phyloP scores from a whole-genome alignment of 495 filamentous ascomycete genomes.

The Neurospora sp. region DNA sequence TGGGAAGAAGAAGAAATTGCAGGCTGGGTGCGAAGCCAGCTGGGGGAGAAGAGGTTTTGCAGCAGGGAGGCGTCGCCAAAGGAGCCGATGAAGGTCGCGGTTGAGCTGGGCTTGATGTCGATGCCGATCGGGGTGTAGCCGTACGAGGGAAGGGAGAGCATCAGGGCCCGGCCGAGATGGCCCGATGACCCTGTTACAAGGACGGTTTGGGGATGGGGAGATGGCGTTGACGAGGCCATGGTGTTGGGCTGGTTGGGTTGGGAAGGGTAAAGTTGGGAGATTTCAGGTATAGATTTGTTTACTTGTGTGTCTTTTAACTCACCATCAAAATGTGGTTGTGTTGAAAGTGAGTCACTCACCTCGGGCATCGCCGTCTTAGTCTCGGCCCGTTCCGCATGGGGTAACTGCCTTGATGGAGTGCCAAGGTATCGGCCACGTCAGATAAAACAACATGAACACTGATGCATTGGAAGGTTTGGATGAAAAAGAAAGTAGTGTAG shows the following conservation, averaged over 20 bases:
- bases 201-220: constrained; percentile 1
- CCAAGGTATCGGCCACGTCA: not conserved
- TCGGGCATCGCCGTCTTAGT: not conserved
- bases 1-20: not conserved
- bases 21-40: not conserved
- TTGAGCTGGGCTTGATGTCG: constrained; percentile 17
- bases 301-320: not conserved
- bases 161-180: constrained; percentile 22
- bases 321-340: not conserved
- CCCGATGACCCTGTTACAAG: constrained; percentile 25
- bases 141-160: constrained; percentile 13
- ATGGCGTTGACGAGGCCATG: not conserved
- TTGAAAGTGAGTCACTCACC: not conserved
- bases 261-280: too few relatives aligned
- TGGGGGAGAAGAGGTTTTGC: constrained; percentile 8
- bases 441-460: not conserved
- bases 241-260: not conserved
- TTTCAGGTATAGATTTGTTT: not conserved
- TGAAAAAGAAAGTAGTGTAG: not conserved
- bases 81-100: constrained; percentile 12
- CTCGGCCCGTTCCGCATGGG: not conserved
- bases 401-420: not conserved
- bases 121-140: constrained; percentile 19
- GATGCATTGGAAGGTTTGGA: not conserved
- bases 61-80: constrained; percentile 12